A percentile compares a stretch with the other conserved stretches of the same genome.
Conservation (phyloP, 2,329 filamentous ascomycete species). For the Cordyceps cicadae region DNA sequence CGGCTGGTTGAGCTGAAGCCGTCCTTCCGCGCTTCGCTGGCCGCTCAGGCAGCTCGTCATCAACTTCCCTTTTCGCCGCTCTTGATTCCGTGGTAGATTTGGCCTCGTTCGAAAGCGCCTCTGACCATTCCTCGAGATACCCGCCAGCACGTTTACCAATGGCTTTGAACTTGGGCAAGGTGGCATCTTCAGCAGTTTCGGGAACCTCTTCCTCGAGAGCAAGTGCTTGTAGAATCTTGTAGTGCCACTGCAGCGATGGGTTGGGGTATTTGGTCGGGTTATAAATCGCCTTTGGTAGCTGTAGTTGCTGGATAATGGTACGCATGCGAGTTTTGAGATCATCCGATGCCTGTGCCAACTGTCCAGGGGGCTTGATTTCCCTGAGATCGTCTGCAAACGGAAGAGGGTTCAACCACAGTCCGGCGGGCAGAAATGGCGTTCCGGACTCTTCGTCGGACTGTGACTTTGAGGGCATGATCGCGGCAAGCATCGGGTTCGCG, state of each 20-base stretch:
- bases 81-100: conserved; percentile 28
- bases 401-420: conserved; percentile 80
- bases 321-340: conserved; percentile 74
- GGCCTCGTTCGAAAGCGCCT: conserved; percentile 53
- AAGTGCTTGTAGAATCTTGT: conserved; percentile 82
- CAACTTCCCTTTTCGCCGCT: conserved; percentile 44
- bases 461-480: conserved; percentile 68
- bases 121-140: conserved; percentile 70
- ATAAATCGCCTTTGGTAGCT: conserved; percentile 78
- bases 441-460: conserved; percentile 55
- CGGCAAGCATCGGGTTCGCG: conserved; percentile 69
- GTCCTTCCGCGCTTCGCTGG: conserved; percentile 39
- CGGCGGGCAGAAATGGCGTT: conserved; percentile 66
- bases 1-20: conserved; percentile 25
- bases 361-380: conserved; percentile 55
- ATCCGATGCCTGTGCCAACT: conserved; percentile 52
- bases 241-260: conserved; percentile 92
- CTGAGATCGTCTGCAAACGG: conserved; percentile 87
- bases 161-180: conserved; percentile 73
- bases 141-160: conserved; percentile 83
- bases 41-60: conserved; percentile 34
- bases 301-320: conserved; percentile 71
- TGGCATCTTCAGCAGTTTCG: conserved; percentile 64
- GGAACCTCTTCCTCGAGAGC: conserved; percentile 89
- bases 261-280: conserved; percentile 86